These are phyloP conservation scores for Fusarium sp. DNA, from an alignment of 2,329 filamentous ascomycete species.

Conservation along the genomic window DNA sequence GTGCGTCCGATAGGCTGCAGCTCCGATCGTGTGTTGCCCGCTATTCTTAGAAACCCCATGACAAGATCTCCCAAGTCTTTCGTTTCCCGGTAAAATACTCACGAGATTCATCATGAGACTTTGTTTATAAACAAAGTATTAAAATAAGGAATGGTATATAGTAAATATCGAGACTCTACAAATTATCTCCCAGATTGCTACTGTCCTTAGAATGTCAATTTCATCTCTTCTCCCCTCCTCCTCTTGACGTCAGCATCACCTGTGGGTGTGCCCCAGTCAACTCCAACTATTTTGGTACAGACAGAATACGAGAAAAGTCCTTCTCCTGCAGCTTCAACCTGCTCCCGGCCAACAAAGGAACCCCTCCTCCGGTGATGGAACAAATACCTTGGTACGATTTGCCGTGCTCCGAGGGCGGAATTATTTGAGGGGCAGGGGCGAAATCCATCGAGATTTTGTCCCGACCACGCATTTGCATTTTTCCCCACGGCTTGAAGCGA, in stretches of 20 bases:
- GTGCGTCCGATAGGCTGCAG: neutral
- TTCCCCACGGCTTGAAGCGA: neutral
- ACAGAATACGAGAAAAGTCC: neutral
- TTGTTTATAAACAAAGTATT: neutral
- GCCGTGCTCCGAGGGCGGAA: neutral
- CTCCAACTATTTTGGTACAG: neutral
- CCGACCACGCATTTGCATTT: neutral
- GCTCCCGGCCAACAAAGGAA: neutral
- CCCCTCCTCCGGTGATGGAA: neutral
- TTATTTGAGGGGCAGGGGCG: neutral
- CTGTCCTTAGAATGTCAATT: neutral
- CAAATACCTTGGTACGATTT: neutral
- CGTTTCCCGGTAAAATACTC: neutral
- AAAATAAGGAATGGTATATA: neutral
- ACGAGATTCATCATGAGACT: neutral
- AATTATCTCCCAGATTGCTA: neutral
- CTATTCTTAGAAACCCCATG: neutral
- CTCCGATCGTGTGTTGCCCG: neutral
- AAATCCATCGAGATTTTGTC: neutral
- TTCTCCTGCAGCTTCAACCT: neutral
- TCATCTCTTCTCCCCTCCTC: neutral
- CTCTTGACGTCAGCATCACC: neutral
- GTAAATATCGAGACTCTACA: neutral
- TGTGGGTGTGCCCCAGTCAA: neutral
- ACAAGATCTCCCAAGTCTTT: neutral